Conservation (phyloP, 768 basidiomycete genomes). For the Coprinopsis sp. region DNA sequence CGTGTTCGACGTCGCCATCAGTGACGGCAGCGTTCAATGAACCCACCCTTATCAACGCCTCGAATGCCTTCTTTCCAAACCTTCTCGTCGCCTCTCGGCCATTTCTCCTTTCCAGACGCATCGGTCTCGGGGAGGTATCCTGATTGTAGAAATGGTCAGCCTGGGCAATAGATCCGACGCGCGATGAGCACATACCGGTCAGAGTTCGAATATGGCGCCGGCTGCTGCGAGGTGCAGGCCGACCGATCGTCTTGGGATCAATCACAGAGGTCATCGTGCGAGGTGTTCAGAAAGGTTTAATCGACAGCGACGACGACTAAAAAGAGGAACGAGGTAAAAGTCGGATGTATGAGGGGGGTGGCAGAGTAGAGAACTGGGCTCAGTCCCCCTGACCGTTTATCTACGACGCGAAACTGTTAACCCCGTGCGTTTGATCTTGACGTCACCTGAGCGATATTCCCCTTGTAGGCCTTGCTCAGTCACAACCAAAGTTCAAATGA, state of each 20-base stretch:
- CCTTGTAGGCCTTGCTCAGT: neutral
- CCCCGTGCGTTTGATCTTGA: slow-evolving; percentile 5
- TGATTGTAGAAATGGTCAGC: slow-evolving; percentile 24
- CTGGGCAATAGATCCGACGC: neutral
- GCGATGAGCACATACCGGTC: slow-evolving; percentile 39
- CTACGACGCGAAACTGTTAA: too few species aligned
- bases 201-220: slow-evolving; percentile 67
- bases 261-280: slow-evolving; percentile 58
- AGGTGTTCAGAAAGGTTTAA: too few species aligned
- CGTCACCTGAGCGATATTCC: slow-evolving; percentile 4
- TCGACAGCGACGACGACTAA: neutral
- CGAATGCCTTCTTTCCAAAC: slow-evolving; percentile 66
- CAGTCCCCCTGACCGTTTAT: too few species aligned
- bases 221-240: slow-evolving; percentile 46
- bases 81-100: slow-evolving; percentile 77
- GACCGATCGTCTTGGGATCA: slow-evolving; percentile 64
- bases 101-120: slow-evolving; percentile 73
- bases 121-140: slow-evolving; percentile 80
- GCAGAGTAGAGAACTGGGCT: slow-evolving; percentile 7
- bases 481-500: too few species aligned
- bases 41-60: slow-evolving; percentile 49
- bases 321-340: slow-evolving; percentile 11
- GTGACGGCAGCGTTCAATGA: slow-evolving; percentile 26
- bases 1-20: neutral
- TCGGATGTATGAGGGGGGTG: slow-evolving; percentile 9